A percentile compares a stretch with the other conserved stretches of the same genome.
Evolutionary conservation across 352 stramenopile genomes (phyloP).

Genomic region (Globisporangium takayamanum): DNA sequence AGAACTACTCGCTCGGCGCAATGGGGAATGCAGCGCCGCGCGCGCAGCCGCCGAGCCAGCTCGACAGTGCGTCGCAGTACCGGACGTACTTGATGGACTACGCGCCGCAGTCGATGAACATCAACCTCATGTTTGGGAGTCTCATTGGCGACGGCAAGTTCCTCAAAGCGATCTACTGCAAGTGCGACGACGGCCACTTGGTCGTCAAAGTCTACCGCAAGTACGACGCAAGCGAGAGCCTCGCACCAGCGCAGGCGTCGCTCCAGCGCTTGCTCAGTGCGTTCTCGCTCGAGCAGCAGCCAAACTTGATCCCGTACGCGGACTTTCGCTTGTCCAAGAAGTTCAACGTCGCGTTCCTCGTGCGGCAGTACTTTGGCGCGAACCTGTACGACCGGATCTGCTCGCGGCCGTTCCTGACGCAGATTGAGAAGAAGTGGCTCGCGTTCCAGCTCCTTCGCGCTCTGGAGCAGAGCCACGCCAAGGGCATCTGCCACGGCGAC

Average conservation of each 20-base stretch:
- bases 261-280: slow-evolving; percentile 44
- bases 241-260: slow-evolving; percentile 47
- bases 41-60: slow-evolving; percentile 62
- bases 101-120: slow-evolving; percentile 73
- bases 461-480: slow-evolving; percentile 90
- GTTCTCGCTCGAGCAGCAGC: slow-evolving; percentile 64
- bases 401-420: slow-evolving; percentile 92
- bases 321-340: slow-evolving; percentile 75
- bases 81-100: slow-evolving; percentile 87
- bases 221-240: slow-evolving; percentile 65
- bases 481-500: slow-evolving; percentile 94
- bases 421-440: slow-evolving; percentile 97
- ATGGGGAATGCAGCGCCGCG: slow-evolving; percentile 85
- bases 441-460: slow-evolving; percentile 94
- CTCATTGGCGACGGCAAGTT: slow-evolving; percentile 89
- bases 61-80: slow-evolving; percentile 83
- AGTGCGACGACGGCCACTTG: slow-evolving; percentile 76
- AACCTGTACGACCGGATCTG: slow-evolving; percentile 97
- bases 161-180: slow-evolving; percentile 85
- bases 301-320: slow-evolving; percentile 81
- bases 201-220: slow-evolving; percentile 89
- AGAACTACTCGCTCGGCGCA: background rate
- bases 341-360: slow-evolving; percentile 88
- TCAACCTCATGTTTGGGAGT: slow-evolving; percentile 82
- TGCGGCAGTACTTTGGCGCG: slow-evolving; percentile 94